Evolutionary conservation across 1,284 basidiomycete species (phyloP).

Genomic region (Sparassis latifolia): DNA sequence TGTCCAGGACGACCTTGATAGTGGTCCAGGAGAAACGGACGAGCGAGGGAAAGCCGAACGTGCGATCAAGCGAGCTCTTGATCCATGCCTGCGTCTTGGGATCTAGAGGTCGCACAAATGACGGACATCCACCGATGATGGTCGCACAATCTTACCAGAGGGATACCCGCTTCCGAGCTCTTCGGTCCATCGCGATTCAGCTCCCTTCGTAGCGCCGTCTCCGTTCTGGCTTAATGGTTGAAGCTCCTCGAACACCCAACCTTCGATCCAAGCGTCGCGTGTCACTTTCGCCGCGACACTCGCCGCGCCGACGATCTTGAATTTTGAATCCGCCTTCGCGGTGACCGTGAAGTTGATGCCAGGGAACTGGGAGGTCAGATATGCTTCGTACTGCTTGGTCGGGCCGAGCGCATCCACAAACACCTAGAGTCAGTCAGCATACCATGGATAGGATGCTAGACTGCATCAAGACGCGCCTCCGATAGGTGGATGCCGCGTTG

Average conservation of each 20-base stretch:
- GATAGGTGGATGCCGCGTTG: conserved; percentile 78
- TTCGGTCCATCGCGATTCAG: conserved; percentile 28
- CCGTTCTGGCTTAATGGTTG: conserved; percentile 13
- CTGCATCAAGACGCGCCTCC: conserved; percentile 44
- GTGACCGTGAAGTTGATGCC: conserved; percentile 85
- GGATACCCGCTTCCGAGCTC: conserved; percentile 82
- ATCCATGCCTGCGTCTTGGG: conserved; percentile 92
- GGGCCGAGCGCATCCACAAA: conserved; percentile 95
- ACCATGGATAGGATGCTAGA: neutral
- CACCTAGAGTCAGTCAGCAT: conserved; percentile 44
- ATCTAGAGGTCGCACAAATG: conserved; percentile 40
- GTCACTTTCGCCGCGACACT: conserved; percentile 97
- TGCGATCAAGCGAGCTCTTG: conserved; percentile 69
- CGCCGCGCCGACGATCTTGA: conserved; percentile 95
- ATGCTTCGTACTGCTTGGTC: conserved; percentile 78
- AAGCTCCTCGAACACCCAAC: conserved; percentile 74
- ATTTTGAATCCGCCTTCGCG: conserved; percentile 91
- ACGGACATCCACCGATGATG: no score
- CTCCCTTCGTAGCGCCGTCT: conserved; percentile 1
- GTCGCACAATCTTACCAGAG: conserved; percentile 47
- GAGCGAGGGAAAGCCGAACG: conserved; percentile 90
- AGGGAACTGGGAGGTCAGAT: conserved; percentile 75
- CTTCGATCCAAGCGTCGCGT: conserved; percentile 83
- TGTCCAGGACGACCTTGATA: conserved; percentile 82
- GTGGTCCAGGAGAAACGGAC: conserved; percentile 97